Conservation (phyloP, 495 filamentous ascomycete species). For the Entonaema liquescens region DNA sequence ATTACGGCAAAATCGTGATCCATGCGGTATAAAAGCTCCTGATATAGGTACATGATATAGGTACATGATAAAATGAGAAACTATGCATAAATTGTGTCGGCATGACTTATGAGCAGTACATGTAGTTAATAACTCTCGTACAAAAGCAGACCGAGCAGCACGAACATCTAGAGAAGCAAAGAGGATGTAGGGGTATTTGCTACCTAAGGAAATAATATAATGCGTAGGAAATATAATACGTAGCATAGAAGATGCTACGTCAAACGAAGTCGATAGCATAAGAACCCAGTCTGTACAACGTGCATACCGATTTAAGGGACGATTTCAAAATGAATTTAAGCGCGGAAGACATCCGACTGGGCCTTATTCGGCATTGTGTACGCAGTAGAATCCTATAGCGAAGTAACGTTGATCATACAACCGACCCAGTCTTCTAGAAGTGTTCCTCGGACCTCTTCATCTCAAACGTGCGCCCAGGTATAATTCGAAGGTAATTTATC, state of each 20-base stretch:
- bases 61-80: neutral
- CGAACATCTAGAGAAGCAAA: too few species aligned
- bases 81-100: neutral
- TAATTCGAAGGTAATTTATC: slow-evolving; percentile 29
- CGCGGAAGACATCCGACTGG: slow-evolving; percentile 40
- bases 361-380: slow-evolving; percentile 8
- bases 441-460: slow-evolving; percentile 24
- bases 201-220: neutral
- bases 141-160: neutral
- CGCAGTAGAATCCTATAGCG: slow-evolving; percentile 22
- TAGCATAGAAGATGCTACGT: neutral
- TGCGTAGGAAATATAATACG: neutral
- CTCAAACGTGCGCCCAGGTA: slow-evolving; percentile 11
- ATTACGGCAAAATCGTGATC: slow-evolving; percentile 22
- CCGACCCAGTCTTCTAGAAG: slow-evolving; percentile 36
- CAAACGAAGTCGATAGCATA: neutral
- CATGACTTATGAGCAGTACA: neutral
- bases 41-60: slow-evolving; percentile 29
- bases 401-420: slow-evolving; percentile 34
- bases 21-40: slow-evolving; percentile 27
- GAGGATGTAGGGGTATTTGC: too few species aligned
- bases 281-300: neutral
- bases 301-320: neutral
- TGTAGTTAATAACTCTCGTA: neutral
- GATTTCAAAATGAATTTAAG: slow-evolving; percentile 13